Conservation (phyloP, 495 filamentous ascomycete genomes). For the Penicillium arizonense region DNA sequence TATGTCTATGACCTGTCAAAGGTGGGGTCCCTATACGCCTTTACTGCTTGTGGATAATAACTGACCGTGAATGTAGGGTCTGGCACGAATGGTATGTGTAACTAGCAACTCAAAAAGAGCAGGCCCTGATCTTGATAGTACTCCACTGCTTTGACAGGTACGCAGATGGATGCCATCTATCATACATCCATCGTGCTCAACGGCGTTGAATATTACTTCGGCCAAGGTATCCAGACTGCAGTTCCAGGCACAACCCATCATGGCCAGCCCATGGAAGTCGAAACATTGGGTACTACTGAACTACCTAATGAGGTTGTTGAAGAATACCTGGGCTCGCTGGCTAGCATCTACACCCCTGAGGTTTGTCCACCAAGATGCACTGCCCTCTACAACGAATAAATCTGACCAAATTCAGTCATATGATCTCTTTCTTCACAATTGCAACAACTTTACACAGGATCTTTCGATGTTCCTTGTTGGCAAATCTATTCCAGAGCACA, state of each 20-base stretch:
- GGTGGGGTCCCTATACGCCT: conserved; percentile 34
- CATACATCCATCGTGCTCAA: conserved; percentile 85
- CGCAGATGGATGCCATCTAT: conserved; percentile 85
- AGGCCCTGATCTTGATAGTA: conserved; percentile 31
- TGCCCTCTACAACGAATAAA: not conserved
- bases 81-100: conserved; percentile 46
- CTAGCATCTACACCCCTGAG: conserved; percentile 78
- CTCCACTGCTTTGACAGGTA: conserved; percentile 53
- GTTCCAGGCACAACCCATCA: conserved; percentile 79
- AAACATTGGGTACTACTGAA: conserved; percentile 72
- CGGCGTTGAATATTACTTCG: conserved; percentile 74
- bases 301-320: conserved; percentile 80
- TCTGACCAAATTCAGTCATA: conserved; percentile 60
- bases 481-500: conserved; percentile 82
- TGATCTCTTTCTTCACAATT: conserved; percentile 87
- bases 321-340: conserved; percentile 85
- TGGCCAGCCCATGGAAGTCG: conserved; percentile 75
- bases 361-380: conserved; percentile 33
- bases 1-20: conserved; percentile 94
- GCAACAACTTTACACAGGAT: conserved; percentile 98
- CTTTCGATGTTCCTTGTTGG: conserved; percentile 89
- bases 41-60: not conserved
- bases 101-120: not conserved
- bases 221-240: conserved; percentile 76
- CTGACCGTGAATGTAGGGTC: conserved; percentile 21